Conservation (phyloP, 2,329 filamentous ascomycete genomes). For the Paecilomyces niveus region DNA sequence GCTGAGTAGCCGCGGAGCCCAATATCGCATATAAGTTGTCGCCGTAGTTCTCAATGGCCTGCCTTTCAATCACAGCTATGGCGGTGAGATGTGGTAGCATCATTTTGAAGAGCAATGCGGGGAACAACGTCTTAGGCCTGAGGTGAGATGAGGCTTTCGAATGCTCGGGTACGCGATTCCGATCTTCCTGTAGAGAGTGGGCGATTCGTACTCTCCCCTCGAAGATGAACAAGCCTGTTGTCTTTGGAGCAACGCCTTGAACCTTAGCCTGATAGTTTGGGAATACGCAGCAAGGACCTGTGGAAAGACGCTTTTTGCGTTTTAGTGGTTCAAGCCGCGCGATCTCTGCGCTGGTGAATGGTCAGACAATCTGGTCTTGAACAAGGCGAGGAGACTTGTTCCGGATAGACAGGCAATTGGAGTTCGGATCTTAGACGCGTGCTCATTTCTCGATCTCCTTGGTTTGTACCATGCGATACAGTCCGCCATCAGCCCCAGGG, state of each 20-base stretch:
- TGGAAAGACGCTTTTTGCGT: not conserved
- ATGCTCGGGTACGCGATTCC: not conserved
- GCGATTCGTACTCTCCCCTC: not conserved
- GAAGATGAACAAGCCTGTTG: not conserved
- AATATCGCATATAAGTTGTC: not conserved
- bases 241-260: not conserved
- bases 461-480: not conserved
- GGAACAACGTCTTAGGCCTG: not conserved
- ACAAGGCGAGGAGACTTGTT: not conserved
- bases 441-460: not conserved
- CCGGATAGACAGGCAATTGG: not conserved
- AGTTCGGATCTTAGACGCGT: not conserved
- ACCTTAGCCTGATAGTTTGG: not conserved
- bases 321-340: not conserved
- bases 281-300: not conserved
- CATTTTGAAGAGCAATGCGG: not conserved
- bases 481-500: constrained; percentile 12
- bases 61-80: not conserved
- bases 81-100: not conserved
- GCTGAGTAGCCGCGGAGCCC: not conserved
- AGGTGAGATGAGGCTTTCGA: not conserved
- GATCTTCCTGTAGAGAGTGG: not conserved
- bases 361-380: not conserved
- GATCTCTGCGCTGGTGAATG: not conserved
- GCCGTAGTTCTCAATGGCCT: not conserved